Conservation (phyloP, 208 protist genomes). For the Trypanosoma scelopori region DNA sequence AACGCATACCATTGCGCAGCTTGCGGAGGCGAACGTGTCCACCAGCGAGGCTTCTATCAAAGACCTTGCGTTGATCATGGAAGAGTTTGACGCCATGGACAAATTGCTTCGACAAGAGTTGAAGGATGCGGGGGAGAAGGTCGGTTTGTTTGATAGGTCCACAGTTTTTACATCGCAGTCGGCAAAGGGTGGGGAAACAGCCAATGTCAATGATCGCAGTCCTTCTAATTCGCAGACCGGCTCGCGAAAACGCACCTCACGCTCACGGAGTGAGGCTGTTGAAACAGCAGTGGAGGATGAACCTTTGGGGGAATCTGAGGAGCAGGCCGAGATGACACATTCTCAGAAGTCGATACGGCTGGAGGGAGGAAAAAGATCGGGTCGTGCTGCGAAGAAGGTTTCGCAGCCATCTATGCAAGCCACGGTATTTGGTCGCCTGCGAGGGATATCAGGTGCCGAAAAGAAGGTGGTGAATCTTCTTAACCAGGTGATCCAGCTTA, state of each 20-base stretch:
- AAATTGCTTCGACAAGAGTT: constrained; percentile 45
- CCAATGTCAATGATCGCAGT: not conserved
- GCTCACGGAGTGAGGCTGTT: not conserved
- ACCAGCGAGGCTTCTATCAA: constrained; percentile 32
- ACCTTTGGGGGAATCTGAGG: not conserved
- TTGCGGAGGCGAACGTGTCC: constrained; percentile 26
- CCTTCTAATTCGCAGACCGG: not conserved
- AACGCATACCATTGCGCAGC: constrained; percentile 33
- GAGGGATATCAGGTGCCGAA: constrained; percentile 50
- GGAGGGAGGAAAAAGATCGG: constrained; percentile 6
- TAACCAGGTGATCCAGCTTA: constrained; percentile 68
- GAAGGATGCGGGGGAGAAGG: constrained; percentile 48
- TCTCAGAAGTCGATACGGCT: constrained; percentile 12
- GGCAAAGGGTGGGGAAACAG: not conserved
- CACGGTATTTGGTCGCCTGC: constrained; percentile 54
- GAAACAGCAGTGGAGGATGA: not conserved
- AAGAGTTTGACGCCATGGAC: constrained; percentile 37
- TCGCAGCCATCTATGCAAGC: constrained; percentile 3
- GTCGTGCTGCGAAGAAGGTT: not conserved
- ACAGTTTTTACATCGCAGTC: constrained; percentile 23
- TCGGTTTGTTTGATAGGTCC: constrained; percentile 54
- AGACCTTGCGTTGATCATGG: constrained; percentile 45
- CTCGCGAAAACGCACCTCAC: constrained; percentile 7
- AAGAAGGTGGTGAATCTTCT: constrained; percentile 74
- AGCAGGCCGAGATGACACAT: not conserved